These are phyloP conservation scores for Brasenia schreberi DNA, from an alignment of 164 flowering plant species.

Conservation along the genomic window DNA sequence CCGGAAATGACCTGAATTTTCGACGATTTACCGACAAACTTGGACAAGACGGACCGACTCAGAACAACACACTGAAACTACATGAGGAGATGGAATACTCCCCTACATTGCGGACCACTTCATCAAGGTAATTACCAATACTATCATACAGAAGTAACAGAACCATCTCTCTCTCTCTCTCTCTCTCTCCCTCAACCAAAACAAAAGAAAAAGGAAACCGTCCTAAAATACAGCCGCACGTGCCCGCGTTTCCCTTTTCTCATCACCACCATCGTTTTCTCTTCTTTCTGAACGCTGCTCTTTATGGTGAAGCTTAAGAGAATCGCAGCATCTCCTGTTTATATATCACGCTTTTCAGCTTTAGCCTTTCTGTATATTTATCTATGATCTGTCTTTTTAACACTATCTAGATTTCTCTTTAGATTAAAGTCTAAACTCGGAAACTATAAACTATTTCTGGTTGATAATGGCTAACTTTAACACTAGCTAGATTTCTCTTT, in stretches of 20 bases:
- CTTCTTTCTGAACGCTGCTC: slow-evolving; percentile 1
- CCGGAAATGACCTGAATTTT: slow-evolving; percentile 7
- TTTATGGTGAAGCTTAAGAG: background rate
- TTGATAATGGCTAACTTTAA: background rate
- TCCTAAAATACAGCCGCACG: background rate
- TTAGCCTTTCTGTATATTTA: slow-evolving; percentile 15
- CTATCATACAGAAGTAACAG: background rate
- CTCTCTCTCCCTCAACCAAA: slow-evolving; percentile 2
- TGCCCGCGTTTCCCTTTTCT: slow-evolving; percentile 3
- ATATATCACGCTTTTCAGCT: slow-evolving; percentile 13
- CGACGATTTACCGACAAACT: slow-evolving; percentile 15
- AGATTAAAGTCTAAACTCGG: slow-evolving; percentile 12
- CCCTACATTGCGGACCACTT: slow-evolving; percentile 37
- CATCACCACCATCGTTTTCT: background rate
- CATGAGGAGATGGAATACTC: slow-evolving; percentile 25
- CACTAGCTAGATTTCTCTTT: no score
- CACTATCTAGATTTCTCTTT: slow-evolving; percentile 11
- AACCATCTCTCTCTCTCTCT: background rate
- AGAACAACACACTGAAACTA: background rate
- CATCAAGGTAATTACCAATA: slow-evolving; percentile 27
- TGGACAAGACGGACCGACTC: slow-evolving; percentile 21
- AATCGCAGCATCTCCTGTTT: slow-evolving; percentile 7
- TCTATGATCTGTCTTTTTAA: slow-evolving; percentile 2
- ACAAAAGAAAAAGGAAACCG: no score
- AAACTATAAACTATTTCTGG: background rate